Evolutionary conservation across 1,139 yeast genomes (phyloP).

Genomic region (Taphrina flavorubra): DNA sequence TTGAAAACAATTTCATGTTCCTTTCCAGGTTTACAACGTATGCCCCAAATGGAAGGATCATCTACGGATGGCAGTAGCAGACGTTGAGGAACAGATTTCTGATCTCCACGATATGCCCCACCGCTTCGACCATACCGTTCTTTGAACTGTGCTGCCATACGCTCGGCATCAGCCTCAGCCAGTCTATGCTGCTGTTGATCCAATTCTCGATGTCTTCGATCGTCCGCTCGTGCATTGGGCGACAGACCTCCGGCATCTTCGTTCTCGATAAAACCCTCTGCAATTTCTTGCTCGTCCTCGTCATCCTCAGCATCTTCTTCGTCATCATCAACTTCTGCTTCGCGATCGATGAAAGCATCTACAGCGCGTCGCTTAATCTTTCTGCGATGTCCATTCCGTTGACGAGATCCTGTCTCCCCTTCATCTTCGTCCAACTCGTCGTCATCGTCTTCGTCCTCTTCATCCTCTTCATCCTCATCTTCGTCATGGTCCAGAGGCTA

Average conservation of each 20-base stretch:
- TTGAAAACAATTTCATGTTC: conserved; percentile 90
- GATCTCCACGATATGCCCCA: conserved; percentile 84
- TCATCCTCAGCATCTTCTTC: conserved; percentile 96
- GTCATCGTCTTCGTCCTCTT: conserved; percentile 48
- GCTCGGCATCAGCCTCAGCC: conserved; percentile 94
- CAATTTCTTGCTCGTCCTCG: conserved; percentile 83
- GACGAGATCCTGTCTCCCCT: conserved; percentile 50
- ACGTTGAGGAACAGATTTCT: conserved; percentile 89
- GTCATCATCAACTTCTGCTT: conserved; percentile 98
- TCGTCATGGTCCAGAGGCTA: too few species aligned
- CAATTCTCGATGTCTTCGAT: conserved; percentile 84
- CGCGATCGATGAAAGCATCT: conserved; percentile 95
- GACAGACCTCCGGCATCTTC: conserved; percentile 60
- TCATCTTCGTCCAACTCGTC: conserved; percentile 44
- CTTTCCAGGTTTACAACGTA: conserved; percentile 89
- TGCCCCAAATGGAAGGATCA: conserved; percentile 96
- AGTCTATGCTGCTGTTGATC: conserved; percentile 88
- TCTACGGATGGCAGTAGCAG: conserved; percentile 91
- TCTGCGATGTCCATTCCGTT: conserved; percentile 55
- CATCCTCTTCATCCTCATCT: conserved; percentile 46
- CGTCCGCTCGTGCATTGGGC: conserved; percentile 54
- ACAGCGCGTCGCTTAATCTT: conserved; percentile 70
- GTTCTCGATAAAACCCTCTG: conserved; percentile 58
- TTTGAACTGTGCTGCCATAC: conserved; percentile 87
- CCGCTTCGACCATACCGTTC: conserved; percentile 91